These are phyloP conservation scores for Talinum fruticosum DNA, from an alignment of 148 eudicot species.

Conservation along the genomic window DNA sequence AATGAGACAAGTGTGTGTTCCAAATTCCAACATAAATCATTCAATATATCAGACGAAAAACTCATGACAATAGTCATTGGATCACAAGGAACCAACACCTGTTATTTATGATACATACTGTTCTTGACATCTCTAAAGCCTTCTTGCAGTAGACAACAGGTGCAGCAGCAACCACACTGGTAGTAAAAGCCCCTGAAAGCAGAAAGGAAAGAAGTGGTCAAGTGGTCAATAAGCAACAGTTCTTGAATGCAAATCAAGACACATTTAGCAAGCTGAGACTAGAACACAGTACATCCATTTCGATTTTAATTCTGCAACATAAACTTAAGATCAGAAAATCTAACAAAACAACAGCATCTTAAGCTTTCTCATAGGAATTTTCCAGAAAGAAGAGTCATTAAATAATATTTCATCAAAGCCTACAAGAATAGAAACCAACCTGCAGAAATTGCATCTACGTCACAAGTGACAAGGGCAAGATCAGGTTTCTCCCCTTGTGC, in stretches of 20 bases:
- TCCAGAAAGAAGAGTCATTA: neutral
- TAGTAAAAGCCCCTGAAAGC: conserved; percentile 79
- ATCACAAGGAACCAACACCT: neutral
- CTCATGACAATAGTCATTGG: neutral
- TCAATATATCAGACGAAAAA: neutral
- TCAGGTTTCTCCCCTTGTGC: conserved; percentile 95
- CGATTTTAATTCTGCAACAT: neutral
- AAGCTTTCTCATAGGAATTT: neutral
- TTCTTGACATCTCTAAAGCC: conserved; percentile 48
- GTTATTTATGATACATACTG: conserved; percentile 45
- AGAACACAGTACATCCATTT: neutral
- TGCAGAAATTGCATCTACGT: conserved; percentile 88
- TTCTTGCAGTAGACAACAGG: conserved; percentile 87
- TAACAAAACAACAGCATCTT: neutral
- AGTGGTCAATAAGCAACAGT: neutral
- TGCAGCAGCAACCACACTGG: conserved; percentile 95
- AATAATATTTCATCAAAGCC: neutral
- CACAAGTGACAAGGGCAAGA: conserved; percentile 88
- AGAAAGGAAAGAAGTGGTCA: conserved; percentile 3
- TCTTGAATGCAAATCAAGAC: neutral
- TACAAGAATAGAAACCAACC: conserved; percentile 37
- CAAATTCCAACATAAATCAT: neutral
- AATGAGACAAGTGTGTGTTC: neutral
- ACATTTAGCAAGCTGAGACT: neutral
- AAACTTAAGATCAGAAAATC: neutral